Evolutionary conservation across 1,284 basidiomycete species (phyloP), one percentile per base, ranked within the genome.

Genomic region (Entoloma clypeatum): DNA sequence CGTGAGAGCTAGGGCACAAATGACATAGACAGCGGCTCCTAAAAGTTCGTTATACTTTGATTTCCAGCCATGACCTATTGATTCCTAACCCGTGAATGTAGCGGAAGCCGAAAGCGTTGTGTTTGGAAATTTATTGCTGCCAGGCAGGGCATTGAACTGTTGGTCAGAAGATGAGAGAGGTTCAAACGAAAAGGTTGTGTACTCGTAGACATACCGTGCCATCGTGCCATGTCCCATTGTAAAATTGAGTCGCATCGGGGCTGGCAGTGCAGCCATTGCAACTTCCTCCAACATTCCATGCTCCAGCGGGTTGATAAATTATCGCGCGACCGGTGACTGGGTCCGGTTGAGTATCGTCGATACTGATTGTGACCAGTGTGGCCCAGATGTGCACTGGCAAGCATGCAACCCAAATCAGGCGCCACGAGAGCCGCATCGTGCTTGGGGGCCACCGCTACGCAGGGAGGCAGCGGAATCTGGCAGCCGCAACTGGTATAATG

Each of bases 321-420:
- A 62, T 57, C 11, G 43, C 39, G 16, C 33, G 39, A 3, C 63
- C 61, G 6, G 63, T 62, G 7, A 59, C 39, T 3, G 65, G 56
- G 43, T 68, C 63, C 11, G 65, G 62, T n/a, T 55, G 52, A 0
- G 65, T 55, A 47, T 74, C 71, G 50, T 75, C 71, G 27, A 74
- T 65, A 0, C 68, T 63, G 2, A 66, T 55, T 46, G 68, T 69
- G 16, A 63, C 56, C 1, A 65, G 48, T 3, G 53, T 51, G 17
- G 55, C 60, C 9, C 31, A 48, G n/a, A 41, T 44, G 43, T 42
- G 39, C 14, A 35, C n/a, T n/a, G n/a, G n/a, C n/a, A n/a, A n/a
- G n/a, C n/a, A n/a, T n/a, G n/a, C n/a, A n/a, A n/a, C n/a, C n/a
- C n/a, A n/a, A n/a, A n/a, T n/a, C n/a, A n/a, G n/a, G n/a, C n/a